Evolutionary conservation across 1,284 basidiomycete species (phyloP), one percentile per base, ranked within the genome.

Genomic region (Microbotryum violaceum): DNA sequence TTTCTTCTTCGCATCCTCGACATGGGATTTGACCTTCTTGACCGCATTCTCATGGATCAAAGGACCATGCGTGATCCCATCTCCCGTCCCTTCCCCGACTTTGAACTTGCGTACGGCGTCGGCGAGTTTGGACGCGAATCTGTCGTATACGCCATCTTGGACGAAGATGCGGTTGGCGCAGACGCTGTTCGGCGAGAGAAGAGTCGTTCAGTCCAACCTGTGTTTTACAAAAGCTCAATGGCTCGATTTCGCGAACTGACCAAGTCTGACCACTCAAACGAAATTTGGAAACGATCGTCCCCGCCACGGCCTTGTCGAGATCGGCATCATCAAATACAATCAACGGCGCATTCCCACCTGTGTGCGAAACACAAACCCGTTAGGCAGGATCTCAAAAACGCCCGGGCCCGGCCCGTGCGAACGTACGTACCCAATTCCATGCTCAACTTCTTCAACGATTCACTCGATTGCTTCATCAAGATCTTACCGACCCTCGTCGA

Each of bases 271-370:
- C 94, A 42, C 59, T 54, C 18, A 81, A 42, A 54, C 96, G 85
- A 84, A 97, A 98, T 78, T 99, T 99, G 82, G 61, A 68, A 2
- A 61, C 64, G 42, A 72, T 59, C 14, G 63, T 68, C 14, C 71
- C 71, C 7, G 87, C 85, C n/a, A 98, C 89, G 29, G 96, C 96
- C 57, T 87, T 85, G 64, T 92, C 89, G 57, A 99, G 82, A 74
- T 98, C 87, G 0, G 93, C 93, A 72, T 98, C 96, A 64, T 92
- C 89, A 74, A 99, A 98, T 9, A 99, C 91, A 68, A 96, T 94
- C 77, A 94, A 94, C 0, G 92, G 88, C 0, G 90, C 83, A 67
- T 94, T 97, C 54, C 93, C 93, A 14, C 81, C 81, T 49, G 37
- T 42, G 12, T 16, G 10, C 12, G 37, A 10, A 42, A 14, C 6